Base-by-base conservation (phyloP, 768 basidiomycete genomes). In the Xerocomellus chrysenteron region DNA sequence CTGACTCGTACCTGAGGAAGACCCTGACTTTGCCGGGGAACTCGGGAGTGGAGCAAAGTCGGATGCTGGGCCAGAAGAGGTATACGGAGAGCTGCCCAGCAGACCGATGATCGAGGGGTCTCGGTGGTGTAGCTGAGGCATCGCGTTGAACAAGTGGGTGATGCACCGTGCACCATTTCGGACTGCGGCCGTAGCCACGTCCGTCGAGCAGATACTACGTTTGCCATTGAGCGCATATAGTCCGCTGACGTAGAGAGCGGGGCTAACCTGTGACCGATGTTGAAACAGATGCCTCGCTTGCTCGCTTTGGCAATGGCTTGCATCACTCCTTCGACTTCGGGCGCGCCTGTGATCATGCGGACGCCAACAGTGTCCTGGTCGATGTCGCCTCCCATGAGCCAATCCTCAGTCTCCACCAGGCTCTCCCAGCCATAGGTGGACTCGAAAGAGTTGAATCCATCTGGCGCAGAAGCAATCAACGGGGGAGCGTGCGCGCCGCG, bases 91-190 rank as follows among this genome's bases (percentile, higher is more conserved):
- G 40, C 91, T 82, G 28, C 92, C 92, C 50, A 96, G 74, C 9
- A 95, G 80, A 28, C 94, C 94, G 54, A 95, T 92, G 65, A 95
- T 92, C 12, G 90, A 90, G 12, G 94, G 93, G 68, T 94, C 92
- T 35, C 94, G 82, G 68, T 96, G 93, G 68, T 95, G 89, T 39
- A 92, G 72, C 64, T 89, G 90, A 14, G 90, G 90, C 92, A 94
- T 94, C 8, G 92, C 91, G 62, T 96, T 96, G 84, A 93, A 94
- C 26, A 95, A 76, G 72, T 95, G 94, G 0, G 94, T 95, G 61
- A 95, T 91, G 55, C 93, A 82, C n/a, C 84, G 79, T 7, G 92
- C 90, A 19, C 93, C 93, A 54, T 79, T 77, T 17, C 78, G 72
- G 5, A 94, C 80, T 4, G 91, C 91, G 9, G 80, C 72, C 19